Conservation (phyloP, 106 monocot genomes). For the Dendrobium huoshanense region DNA sequence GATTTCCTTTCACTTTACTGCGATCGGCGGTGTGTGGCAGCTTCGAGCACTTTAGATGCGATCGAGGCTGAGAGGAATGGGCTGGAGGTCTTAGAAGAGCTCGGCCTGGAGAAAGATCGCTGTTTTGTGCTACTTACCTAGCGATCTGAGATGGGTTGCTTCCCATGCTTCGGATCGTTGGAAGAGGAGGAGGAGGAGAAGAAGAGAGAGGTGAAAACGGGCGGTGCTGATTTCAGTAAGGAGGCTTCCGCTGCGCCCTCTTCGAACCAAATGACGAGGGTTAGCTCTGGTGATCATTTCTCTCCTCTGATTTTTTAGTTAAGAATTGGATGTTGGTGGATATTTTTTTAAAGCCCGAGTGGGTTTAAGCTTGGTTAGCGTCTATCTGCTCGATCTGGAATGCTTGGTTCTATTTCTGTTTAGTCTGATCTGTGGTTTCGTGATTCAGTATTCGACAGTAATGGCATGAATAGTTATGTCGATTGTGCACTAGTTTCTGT, state of each 20-base stretch:
- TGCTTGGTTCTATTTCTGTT: not conserved
- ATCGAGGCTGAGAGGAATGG: not conserved
- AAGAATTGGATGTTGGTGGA: not conserved
- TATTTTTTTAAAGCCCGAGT: not conserved
- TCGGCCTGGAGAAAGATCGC: slow-evolving; percentile 4
- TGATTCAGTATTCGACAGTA: not conserved
- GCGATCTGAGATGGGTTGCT: slow-evolving; percentile 41
- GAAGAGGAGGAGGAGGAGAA: slow-evolving; percentile 11
- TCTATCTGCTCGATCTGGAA: not conserved
- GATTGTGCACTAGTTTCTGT: not conserved
- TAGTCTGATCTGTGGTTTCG: not conserved
- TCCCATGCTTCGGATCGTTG: slow-evolving; percentile 43
- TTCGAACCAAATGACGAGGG: slow-evolving; percentile 29
- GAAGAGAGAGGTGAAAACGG: slow-evolving; percentile 5
- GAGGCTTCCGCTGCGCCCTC: slow-evolving; percentile 22
- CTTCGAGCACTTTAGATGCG: not conserved
- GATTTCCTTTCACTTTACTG: not conserved
- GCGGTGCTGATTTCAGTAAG: slow-evolving; percentile 36
- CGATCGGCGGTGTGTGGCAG: not conserved
- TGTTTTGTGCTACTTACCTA: not conserved
- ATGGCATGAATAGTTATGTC: not conserved
- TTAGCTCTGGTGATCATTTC: slow-evolving; percentile 31
- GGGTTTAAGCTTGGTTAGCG: not conserved
- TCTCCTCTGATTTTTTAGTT: not conserved
- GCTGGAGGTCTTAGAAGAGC: slow-evolving; percentile 1